Percentiles rank a stretch among this genome's conserved stretches.
These are phyloP conservation scores for Pichia occidentalis DNA, from an alignment of 805 yeast species.

Conservation along the genomic window DNA sequence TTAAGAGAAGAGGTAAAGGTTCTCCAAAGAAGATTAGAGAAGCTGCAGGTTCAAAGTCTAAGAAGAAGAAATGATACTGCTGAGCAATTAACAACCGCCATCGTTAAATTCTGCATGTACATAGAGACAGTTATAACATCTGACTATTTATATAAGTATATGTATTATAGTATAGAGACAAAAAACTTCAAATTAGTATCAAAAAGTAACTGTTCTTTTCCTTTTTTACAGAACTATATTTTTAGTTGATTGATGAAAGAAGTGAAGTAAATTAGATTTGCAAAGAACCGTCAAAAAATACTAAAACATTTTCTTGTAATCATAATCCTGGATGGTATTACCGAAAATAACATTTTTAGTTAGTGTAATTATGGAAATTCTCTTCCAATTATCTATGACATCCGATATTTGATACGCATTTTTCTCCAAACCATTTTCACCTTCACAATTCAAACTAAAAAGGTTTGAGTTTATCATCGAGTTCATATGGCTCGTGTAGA, in stretches of 20 bases:
- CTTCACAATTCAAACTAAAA: slow-evolving; percentile 16
- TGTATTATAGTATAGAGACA: neutral
- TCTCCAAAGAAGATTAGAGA: slow-evolving; percentile 72
- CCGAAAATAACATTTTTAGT: slow-evolving; percentile 24
- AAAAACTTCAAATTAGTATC: no score
- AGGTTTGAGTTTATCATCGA: slow-evolving; percentile 27
- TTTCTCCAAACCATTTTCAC: neutral
- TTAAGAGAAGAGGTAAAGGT: slow-evolving; percentile 84
- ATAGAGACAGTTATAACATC: slow-evolving; percentile 1
- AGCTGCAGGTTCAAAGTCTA: slow-evolving; percentile 31
- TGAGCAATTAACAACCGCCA: no score
- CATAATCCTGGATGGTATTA: slow-evolving; percentile 24
- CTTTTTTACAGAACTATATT: no score
- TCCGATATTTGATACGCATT: slow-evolving; percentile 10
- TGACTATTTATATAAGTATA: no score
- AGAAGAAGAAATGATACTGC: slow-evolving; percentile 33
- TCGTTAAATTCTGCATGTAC: slow-evolving; percentile 1
- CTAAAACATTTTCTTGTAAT: slow-evolving; percentile 29
- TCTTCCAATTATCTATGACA: slow-evolving; percentile 24
- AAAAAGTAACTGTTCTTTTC: no score
- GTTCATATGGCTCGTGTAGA: slow-evolving; percentile 24
- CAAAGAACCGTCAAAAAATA: neutral
- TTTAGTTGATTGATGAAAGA: no score
- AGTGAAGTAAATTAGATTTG: no score
- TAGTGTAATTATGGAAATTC: slow-evolving; percentile 19